phyloP scores from a whole-genome alignment of 2,329 filamentous ascomycete species.

The Aspergillus sp. region DNA sequence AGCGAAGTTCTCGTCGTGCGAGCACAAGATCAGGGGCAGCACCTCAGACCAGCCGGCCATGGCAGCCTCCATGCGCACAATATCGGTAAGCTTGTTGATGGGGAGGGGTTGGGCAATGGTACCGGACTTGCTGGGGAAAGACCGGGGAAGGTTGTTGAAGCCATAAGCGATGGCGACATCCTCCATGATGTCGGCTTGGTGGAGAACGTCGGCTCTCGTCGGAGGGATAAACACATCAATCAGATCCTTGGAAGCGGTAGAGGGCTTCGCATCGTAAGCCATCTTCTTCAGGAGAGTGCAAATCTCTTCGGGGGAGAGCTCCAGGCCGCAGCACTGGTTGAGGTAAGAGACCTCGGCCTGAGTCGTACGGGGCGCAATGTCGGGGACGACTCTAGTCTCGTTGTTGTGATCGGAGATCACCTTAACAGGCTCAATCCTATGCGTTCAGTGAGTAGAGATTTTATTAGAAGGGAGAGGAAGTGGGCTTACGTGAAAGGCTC shows the following conservation, averaged over 20 bases:
- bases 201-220: conserved; percentile 89
- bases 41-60: conserved; percentile 97
- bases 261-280: conserved; percentile 80
- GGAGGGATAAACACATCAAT: conserved; percentile 82
- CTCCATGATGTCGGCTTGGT: conserved; percentile 98
- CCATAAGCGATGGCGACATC: conserved; percentile 95
- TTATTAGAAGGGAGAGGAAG: background rate
- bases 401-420: conserved; percentile 90
- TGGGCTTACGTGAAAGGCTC: conserved; percentile 74
- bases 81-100: conserved; percentile 94
- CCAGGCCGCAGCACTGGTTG: conserved; percentile 85
- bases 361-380: conserved; percentile 73
- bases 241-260: conserved; percentile 66
- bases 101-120: conserved; percentile 83
- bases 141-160: conserved; percentile 91
- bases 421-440: conserved; percentile 79
- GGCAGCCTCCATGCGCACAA: conserved; percentile 82
- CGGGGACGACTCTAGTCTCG: conserved; percentile 77
- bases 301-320: conserved; percentile 72
- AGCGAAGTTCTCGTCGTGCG: conserved; percentile 95
- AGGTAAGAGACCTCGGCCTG: conserved; percentile 90
- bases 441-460: conserved; percentile 6
- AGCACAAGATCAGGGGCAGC: conserved; percentile 93
- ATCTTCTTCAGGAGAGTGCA: conserved; percentile 83
- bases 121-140: conserved; percentile 80